Base-by-base conservation (phyloP, 1,284 basidiomycete species). In the Leccinum pallidistipes region DNA sequence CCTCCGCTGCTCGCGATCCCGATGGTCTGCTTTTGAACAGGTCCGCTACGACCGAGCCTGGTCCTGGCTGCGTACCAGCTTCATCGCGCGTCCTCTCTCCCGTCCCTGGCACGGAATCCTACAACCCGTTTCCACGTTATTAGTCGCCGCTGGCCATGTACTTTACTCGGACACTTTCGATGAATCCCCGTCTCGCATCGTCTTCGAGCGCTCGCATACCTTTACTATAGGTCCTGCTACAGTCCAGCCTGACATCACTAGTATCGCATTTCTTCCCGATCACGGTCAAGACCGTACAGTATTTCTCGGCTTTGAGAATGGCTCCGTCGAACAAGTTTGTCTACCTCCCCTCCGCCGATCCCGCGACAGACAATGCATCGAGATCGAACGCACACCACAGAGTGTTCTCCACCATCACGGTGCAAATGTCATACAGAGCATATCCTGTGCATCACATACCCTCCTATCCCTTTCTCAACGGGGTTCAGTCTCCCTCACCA, bases 71-170 rank as follows among this genome's bases (percentile, higher is more conserved):
- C 69, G 67, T 14, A 69, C 73, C 50, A 68, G 75, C 55, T 89
- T 90, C 64, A 74, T 88, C 36, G 88, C 89, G 2, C 82, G 88
- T 3, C 90, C 90, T 1, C 78, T 92, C 14, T 83, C 85, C n/a
- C 78, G 77, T 38, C 80, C 83, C 16, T 91, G 90, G 90, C 50
- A 68, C 10, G 79, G 77, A 43, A 88, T 83, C 68, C 74, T 82
- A 5, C 85, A 84, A 59, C 86, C 80, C 58, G 62, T 75, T 10
- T 83, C 83, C 21, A 78, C 85, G 11, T 76, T 92, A 0, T 68
- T 91, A 50, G 81, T 91, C 34, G 87, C 84, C 8, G 86, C 87
- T 12, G 88, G 87, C 4, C 78, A 76, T 62, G 72, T 71, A n/a
- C 71, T 92, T 29, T 80, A 85, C 64, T 84, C 83, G 1, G 56